Conservation (phyloP, 257 asterid genomes). For the Scutellaria barbata region DNA sequence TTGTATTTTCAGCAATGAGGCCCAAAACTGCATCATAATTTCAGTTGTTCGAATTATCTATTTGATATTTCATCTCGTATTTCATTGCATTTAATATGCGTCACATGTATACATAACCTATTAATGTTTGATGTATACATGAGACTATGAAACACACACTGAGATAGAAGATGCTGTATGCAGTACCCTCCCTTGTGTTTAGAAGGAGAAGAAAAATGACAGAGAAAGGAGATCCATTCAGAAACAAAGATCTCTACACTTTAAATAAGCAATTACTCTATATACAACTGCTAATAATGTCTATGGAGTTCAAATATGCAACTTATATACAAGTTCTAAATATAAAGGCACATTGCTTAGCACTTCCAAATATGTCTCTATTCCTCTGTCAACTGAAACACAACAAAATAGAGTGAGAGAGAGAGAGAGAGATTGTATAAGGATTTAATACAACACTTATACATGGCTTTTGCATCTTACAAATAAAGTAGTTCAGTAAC, state of each 20-base stretch:
- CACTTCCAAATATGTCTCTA: constrained; percentile 5
- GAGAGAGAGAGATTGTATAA: not conserved
- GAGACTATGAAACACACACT: no score
- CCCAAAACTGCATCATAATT: not conserved
- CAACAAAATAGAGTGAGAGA: constrained; percentile 15
- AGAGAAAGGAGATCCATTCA: not conserved
- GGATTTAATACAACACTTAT: not conserved
- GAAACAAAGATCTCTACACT: not conserved
- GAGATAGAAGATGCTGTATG: no score
- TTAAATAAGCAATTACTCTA: not conserved
- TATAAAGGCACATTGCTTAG: not conserved
- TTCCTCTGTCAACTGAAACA: constrained; percentile 10
- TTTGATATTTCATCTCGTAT: no score
- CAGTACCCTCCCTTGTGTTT: no score
- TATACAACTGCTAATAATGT: constrained; percentile 26
- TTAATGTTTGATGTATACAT: no score
- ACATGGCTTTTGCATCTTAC: not conserved
- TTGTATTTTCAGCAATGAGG: not conserved
- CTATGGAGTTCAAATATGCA: not conserved
- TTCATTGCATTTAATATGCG: no score
- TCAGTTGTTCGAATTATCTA: no score
- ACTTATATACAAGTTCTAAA: constrained; percentile 18
- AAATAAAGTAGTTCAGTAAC: not conserved
- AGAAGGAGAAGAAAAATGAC: no score
- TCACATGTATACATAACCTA: no score